Evolutionary conservation across 768 basidiomycete genomes (phyloP), one percentile per base, ranked within the genome.

Genomic region (Thelephora aurantiotincta): DNA sequence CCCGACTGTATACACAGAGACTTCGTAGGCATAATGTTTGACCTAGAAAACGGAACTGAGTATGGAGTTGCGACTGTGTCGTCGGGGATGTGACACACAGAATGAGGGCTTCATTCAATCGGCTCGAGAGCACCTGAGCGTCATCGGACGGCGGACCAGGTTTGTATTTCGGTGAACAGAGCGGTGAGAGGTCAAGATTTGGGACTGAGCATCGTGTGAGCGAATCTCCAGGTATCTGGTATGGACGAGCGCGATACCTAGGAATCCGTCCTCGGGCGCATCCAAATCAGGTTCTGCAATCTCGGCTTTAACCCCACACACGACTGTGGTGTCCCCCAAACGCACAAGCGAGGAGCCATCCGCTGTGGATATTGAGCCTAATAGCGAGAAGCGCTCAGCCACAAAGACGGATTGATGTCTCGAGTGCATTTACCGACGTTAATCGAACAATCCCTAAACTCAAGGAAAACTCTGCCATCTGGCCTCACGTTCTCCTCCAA

Each of bases 271-370:
- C 13, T 73, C 66, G 0, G 83, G 86, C 2, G 63, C 63, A 52
- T 90, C 80, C 14, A 94, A 59, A 54, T 88, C 85, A 4, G 94
- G 94, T 56, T 91, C 87, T 22, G 90, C 82, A 35, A 94, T 82
- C 64, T 98, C 93, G 12, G 90, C 92, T 60, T 96, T 97, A 54
- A 99, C 78, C 1, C 96, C 96, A 57, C 93, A 97, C 0, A 97
- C 87, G 34, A 98, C 70, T 1, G 90, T 97, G n/a, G 94, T 96
- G 43, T 87, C 75, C 16, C 96, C 96, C 50, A 97, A 60, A 22
- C 90, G 71, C 3, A 97, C 88, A 35, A 99, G 80, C 0, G 93
- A 81, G 4, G 92, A 96, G 0, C 93, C 92, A 52, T 92, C 75
- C 0, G 96, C 92, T 0, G 96, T 97, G 0, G 87, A 82, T 66